phyloP scores from a whole-genome alignment of 2,329 filamentous ascomycete species.

The Rhinocladiella mackenziei region DNA sequence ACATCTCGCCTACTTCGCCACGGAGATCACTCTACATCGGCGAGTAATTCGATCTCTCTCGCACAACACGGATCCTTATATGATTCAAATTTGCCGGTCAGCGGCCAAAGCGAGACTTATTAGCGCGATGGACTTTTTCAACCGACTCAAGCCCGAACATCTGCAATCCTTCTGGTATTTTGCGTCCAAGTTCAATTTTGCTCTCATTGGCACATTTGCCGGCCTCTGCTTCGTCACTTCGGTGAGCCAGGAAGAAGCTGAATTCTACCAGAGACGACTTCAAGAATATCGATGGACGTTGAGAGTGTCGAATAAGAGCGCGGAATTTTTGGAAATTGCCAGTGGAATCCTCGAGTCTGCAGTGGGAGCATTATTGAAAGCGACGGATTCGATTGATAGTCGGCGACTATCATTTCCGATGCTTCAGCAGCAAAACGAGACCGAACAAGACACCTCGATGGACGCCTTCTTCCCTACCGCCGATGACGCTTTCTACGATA shows the following conservation, averaged over 20 bases:
- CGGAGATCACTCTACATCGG: conserved; percentile 46
- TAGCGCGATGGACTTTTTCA: conserved; percentile 96
- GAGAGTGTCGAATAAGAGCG: conserved; percentile 59
- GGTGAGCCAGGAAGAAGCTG: conserved; percentile 79
- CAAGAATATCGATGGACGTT: conserved; percentile 94
- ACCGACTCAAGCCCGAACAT: conserved; percentile 80
- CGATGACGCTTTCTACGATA: conserved; percentile 20
- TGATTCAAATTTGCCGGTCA: conserved; percentile 74
- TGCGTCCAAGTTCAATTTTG: conserved; percentile 65
- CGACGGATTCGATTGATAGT: conserved; percentile 28
- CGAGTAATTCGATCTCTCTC: conserved; percentile 36
- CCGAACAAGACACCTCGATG: conserved; percentile 21
- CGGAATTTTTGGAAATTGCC: conserved; percentile 30
- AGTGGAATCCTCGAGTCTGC: conserved; percentile 30
- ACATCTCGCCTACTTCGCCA: conserved; percentile 45
- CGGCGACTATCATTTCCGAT: conserved; percentile 28
- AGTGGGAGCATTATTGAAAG: conserved; percentile 28
- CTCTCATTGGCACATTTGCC: conserved; percentile 86
- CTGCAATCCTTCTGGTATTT: conserved; percentile 79
- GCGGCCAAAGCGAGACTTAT: conserved; percentile 92
- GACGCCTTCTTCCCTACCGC: conserved; percentile 15
- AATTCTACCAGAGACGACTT: conserved; percentile 82
- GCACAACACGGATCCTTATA: conserved; percentile 64
- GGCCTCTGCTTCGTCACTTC: conserved; percentile 84
- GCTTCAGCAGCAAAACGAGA: conserved; percentile 21